Conservation (phyloP, 805 yeast genomes). For the Zygotorulaspora chibaensis region DNA sequence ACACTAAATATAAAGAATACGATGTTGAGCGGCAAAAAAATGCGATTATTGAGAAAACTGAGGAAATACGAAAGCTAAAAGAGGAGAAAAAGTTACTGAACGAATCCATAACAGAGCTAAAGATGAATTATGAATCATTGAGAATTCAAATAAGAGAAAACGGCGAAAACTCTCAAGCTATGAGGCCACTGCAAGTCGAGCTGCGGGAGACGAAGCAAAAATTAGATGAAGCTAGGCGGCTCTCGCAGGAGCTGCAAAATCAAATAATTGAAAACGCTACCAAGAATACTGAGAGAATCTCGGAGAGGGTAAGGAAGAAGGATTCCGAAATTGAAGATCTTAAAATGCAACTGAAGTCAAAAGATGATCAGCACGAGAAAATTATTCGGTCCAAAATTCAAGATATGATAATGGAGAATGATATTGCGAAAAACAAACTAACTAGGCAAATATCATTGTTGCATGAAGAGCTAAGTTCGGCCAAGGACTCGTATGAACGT, state of each 20-base stretch:
- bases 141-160: conserved; percentile 2
- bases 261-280: conserved; percentile 22
- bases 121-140: conserved; percentile 10
- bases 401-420: conserved; percentile 13
- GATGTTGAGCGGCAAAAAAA: conserved; percentile 1
- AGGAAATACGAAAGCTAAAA: conserved; percentile 4
- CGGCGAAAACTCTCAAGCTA: neutral
- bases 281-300: conserved; percentile 17
- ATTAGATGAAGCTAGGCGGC: conserved; percentile 7
- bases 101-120: conserved; percentile 7
- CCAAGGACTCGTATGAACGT: conserved; percentile 17
- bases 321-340: conserved; percentile 17
- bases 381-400: conserved; percentile 9
- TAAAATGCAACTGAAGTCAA: conserved; percentile 6
- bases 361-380: conserved; percentile 6
- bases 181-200: conserved; percentile 4
- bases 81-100: conserved; percentile 7
- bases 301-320: conserved; percentile 18
- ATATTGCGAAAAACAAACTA: conserved; percentile 11
- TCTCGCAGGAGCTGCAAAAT: conserved; percentile 14
- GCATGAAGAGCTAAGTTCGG: conserved; percentile 15
- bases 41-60: neutral
- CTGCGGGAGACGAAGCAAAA: conserved; percentile 4
- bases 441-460: conserved; percentile 17
- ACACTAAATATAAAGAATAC: neutral